These are phyloP conservation scores for Apiotrichum gracile DNA, from an alignment of 1,284 basidiomycete genomes.

Conservation along the genomic window DNA sequence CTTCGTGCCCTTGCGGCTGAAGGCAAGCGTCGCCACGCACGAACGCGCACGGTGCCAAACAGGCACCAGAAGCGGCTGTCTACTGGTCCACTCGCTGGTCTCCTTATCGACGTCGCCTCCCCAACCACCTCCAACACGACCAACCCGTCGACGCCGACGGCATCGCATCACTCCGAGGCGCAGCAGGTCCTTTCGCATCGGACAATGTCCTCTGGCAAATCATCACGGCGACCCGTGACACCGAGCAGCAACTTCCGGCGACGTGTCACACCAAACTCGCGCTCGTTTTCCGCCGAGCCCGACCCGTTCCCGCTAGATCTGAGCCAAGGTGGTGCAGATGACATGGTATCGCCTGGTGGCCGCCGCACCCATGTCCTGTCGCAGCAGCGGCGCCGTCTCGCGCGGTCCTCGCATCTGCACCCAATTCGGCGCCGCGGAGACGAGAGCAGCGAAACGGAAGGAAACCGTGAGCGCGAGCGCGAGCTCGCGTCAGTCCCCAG, in stretches of 20 bases:
- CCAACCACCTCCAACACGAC: neutral
- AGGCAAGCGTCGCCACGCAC: constrained; percentile 20
- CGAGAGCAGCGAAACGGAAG: constrained; percentile 8
- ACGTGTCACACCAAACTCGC: neutral
- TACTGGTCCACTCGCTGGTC: constrained; percentile 31
- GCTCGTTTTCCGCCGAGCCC: neutral
- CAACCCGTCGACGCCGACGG: neutral
- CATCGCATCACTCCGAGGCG: neutral
- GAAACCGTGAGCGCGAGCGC: too few species aligned
- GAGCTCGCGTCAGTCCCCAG: neutral
- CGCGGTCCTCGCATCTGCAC: constrained; percentile 38
- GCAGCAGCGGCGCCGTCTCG: constrained; percentile 14
- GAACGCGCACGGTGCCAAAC: constrained; percentile 1
- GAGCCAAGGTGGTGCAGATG: constrained; percentile 1
- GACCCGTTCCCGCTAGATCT: neutral
- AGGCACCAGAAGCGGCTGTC: constrained; percentile 9
- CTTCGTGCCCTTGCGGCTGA: constrained; percentile 33
- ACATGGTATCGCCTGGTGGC: neutral
- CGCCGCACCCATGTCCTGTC: neutral
- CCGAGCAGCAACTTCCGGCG: neutral
- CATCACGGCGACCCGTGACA: neutral
- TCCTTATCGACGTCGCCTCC: constrained; percentile 29
- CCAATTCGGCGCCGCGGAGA: constrained; percentile 18
- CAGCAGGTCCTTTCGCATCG: neutral
- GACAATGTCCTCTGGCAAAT: neutral